Base-by-base conservation (phyloP, 2,329 filamentous ascomycete species). In the Stromatinia cepivora region DNA sequence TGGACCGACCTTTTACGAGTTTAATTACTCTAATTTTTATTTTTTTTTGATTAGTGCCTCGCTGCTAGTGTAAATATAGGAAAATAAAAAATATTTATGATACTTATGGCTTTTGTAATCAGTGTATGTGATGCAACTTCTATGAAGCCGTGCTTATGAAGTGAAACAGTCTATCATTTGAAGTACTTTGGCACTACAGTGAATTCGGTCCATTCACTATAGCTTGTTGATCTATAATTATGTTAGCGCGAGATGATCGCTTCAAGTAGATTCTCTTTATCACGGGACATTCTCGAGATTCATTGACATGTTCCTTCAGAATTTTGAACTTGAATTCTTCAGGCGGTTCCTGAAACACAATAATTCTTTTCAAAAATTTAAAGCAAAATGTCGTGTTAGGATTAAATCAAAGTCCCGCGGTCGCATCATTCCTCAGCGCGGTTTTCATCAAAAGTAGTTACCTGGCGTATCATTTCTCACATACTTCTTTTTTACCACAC, bases 21-120 rank as follows among this genome's bases (percentile, higher is more conserved):
- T n/a, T 17, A 52, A 4, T 39, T 6, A 39, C 15, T 50, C 4
- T 59, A 48, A 25, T 13, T 57, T 17, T 3, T 45, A 8, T 42
- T 25, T 46, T 36, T 13, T 67, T 42, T 61, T 67, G 65, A 50
- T 50, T 62, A 48, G 31, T 31, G 15, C 31, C 8, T 50, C 31
- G 15, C 31, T 36, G 31, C 25, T 61, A 48, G n/a, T 62, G 65
- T 67, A 67, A 50, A 34, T 20, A 67, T 67, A 67, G 45, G 54
- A 67, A 66, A 67, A 67, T 50, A 4, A 34, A 34, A 45, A 31
- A 20, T 58, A 48, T 25, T 42, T 45, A 22, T 56, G 25, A 54
- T 57, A 4, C 31, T n/a, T 25, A 42, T 48, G 5, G 10, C n/a
- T 53, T 20, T n/a, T 64, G 10, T 13, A 8, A 39, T 28, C 10